phyloP scores from a whole-genome alignment of 2,329 filamentous ascomycete species.

The Boeremia exigua region DNA sequence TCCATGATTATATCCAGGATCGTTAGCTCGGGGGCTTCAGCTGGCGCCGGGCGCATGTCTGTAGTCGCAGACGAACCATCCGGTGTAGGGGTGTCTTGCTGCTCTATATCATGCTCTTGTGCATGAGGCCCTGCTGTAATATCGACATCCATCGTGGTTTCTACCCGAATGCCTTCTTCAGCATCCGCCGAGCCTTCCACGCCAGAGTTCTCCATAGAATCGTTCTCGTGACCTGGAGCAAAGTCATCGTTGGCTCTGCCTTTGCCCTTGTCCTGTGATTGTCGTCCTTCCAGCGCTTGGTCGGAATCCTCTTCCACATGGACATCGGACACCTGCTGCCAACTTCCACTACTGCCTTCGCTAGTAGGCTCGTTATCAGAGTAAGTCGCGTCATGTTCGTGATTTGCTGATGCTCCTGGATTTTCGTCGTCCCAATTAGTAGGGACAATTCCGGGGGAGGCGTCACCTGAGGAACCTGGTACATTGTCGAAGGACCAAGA shows the following conservation, averaged over 20 bases:
- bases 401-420: constrained; percentile 1
- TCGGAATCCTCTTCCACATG: constrained; percentile 35
- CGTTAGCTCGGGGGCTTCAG: constrained; percentile 21
- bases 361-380: constrained; percentile 42
- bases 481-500: constrained; percentile 42
- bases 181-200: background rate
- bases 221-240: background rate
- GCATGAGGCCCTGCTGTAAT: background rate
- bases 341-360: constrained; percentile 48
- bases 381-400: constrained; percentile 6
- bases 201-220: background rate
- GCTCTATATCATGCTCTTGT: constrained; percentile 3
- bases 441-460: constrained; percentile 16
- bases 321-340: constrained; percentile 47
- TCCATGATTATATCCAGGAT: constrained; percentile 47
- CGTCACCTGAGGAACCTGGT: constrained; percentile 16
- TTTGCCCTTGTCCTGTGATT: constrained; percentile 38
- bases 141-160: constrained; percentile 5
- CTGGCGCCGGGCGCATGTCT: constrained; percentile 10
- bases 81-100: background rate
- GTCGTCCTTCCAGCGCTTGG: constrained; percentile 34
- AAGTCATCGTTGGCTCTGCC: constrained; percentile 20
- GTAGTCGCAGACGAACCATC: constrained; percentile 2
- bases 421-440: constrained; percentile 39
- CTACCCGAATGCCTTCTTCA: background rate